phyloP scores from a whole-genome alignment of 176 grass and related monocot species.

The Thalia dealbata region DNA sequence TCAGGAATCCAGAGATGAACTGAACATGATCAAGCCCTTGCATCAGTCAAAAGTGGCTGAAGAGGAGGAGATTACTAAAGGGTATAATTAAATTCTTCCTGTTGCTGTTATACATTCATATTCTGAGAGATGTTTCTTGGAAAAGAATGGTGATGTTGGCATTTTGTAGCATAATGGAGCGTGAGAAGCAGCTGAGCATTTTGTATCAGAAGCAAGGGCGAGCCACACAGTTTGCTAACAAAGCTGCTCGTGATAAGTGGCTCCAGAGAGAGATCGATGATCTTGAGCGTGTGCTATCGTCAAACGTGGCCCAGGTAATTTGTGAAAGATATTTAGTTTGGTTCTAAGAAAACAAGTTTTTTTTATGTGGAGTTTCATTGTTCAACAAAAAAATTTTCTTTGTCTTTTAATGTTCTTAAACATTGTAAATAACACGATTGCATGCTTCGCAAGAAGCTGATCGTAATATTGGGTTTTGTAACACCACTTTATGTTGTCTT shows the following conservation, averaged over 20 bases:
- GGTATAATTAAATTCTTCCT: slow-evolving; percentile 30
- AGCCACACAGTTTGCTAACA: slow-evolving; percentile 82
- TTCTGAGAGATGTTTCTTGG: slow-evolving; percentile 2
- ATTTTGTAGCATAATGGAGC: slow-evolving; percentile 83
- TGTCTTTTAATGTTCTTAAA: background rate
- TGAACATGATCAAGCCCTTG: slow-evolving; percentile 61
- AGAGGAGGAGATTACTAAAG: slow-evolving; percentile 90
- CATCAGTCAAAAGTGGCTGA: slow-evolving; percentile 70
- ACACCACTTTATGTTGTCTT: too few species aligned
- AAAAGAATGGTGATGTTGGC: background rate
- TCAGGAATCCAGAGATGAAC: slow-evolving; percentile 75
- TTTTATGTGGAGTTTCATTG: background rate
- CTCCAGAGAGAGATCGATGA: slow-evolving; percentile 95
- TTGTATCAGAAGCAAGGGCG: slow-evolving; percentile 97
- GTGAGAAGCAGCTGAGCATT: slow-evolving; percentile 92
- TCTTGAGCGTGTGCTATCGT: slow-evolving; percentile 77
- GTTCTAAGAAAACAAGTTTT: background rate
- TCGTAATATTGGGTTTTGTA: background rate
- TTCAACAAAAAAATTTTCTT: background rate
- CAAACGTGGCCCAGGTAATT: slow-evolving; percentile 80
- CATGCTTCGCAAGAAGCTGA: background rate
- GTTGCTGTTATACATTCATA: slow-evolving; percentile 11
- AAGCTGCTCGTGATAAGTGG: slow-evolving; percentile 87
- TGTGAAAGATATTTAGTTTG: background rate
- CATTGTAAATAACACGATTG: background rate